phyloP scores from a whole-genome alignment of 805 yeast species.

The Spathaspora arborariae region DNA sequence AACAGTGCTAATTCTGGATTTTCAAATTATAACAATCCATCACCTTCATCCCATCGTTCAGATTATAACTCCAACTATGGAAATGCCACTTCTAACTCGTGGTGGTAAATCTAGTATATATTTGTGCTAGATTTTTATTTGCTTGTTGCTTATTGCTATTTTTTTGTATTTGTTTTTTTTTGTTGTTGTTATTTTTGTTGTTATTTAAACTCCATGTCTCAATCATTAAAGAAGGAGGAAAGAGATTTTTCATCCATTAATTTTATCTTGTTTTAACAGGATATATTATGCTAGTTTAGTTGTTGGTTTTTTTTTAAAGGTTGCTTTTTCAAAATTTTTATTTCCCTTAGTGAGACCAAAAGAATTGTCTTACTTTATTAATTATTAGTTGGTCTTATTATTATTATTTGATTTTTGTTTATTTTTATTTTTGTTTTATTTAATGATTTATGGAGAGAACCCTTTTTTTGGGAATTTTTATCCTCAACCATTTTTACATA shows the following conservation, averaged over 20 bases:
- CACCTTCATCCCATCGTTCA: conserved; percentile 4
- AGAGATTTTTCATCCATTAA: conserved; percentile 1
- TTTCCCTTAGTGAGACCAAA: not conserved
- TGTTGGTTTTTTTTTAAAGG: not conserved
- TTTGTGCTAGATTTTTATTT: conserved; percentile 2
- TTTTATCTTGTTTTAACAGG: conserved; percentile 7
- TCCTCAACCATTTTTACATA: no score
- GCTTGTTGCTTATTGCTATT: conserved; percentile 1
- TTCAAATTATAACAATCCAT: conserved; percentile 11
- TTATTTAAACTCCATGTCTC: conserved; percentile 7
- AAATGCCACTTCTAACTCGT: conserved; percentile 34
- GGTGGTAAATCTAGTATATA: conserved; percentile 32
- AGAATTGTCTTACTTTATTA: not conserved
- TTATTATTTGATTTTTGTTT: conserved; percentile 14
- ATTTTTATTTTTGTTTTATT: conserved; percentile 9
- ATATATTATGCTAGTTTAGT: not conserved
- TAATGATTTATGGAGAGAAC: not conserved
- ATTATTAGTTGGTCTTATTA: conserved; percentile 19
- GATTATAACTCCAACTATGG: conserved; percentile 32
- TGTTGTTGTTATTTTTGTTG: conserved; percentile 4
- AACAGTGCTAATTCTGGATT: conserved; percentile 15
- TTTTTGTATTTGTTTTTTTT: conserved; percentile 1
- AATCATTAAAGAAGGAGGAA: conserved; percentile 4
- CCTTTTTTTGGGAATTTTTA: no score
- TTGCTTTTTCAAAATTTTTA: not conserved